These are phyloP conservation scores for Cryphonectria carpinicola DNA, from an alignment of 2,329 filamentous ascomycete species.

Conservation along the genomic window DNA sequence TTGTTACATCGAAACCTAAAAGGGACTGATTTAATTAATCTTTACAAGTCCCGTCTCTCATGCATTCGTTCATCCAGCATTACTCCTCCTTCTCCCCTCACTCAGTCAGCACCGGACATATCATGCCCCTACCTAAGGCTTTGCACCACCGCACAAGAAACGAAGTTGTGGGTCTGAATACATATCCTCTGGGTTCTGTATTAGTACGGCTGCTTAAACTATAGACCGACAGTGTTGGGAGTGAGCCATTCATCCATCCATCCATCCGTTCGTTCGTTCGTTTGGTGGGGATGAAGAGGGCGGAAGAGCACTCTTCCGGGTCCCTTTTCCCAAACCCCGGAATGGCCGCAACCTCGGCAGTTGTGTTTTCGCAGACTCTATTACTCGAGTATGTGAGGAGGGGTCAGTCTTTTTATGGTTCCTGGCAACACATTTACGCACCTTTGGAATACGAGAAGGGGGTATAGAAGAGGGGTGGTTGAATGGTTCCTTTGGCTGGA, in stretches of 20 bases:
- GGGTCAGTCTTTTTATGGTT: too few relatives aligned
- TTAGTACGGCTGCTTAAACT: background rate
- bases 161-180: background rate
- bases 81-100: background rate
- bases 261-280: background rate
- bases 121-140: background rate
- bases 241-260: background rate
- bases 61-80: background rate
- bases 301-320: constrained; percentile 25
- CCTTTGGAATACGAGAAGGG: background rate
- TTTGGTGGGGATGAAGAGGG: background rate
- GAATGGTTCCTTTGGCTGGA: background rate
- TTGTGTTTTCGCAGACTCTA: background rate
- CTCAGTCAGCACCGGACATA: background rate
- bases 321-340: background rate
- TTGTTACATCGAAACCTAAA: background rate
- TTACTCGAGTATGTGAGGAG: background rate
- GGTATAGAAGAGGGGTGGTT: background rate
- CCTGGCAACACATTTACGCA: background rate
- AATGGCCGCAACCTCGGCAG: background rate
- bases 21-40: background rate
- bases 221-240: background rate
- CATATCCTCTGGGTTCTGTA: background rate
- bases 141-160: background rate
- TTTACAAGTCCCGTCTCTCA: background rate